These are phyloP conservation scores for Chaetomium strumarium DNA, from an alignment of 2,329 filamentous ascomycete species.

Conservation along the genomic window DNA sequence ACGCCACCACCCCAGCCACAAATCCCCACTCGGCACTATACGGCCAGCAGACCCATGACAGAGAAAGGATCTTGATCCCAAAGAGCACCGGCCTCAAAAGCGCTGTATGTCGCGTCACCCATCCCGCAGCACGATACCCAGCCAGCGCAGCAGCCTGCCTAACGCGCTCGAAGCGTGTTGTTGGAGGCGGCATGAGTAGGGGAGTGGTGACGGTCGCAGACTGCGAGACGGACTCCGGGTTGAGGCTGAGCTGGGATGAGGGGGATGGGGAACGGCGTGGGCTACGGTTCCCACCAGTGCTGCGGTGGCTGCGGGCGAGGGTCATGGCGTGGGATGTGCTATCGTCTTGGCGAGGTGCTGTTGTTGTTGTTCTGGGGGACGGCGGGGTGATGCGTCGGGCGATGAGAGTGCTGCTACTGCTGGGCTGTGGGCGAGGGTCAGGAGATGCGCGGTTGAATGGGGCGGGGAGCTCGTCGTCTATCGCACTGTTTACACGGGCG, in stretches of 20 bases:
- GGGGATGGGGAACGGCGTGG: slow-evolving; percentile 25
- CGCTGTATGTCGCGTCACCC: slow-evolving; percentile 29
- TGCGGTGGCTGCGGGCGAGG: slow-evolving; percentile 26
- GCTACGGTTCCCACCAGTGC: slow-evolving; percentile 25
- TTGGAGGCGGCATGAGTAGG: slow-evolving; percentile 46
- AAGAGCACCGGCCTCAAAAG: slow-evolving; percentile 57
- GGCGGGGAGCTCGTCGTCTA: slow-evolving; percentile 29
- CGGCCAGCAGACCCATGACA: slow-evolving; percentile 33
- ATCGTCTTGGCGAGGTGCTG: slow-evolving; percentile 27
- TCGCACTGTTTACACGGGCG: slow-evolving; percentile 28
- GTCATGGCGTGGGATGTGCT: slow-evolving; percentile 8
- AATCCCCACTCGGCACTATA: slow-evolving; percentile 12
- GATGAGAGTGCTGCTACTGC: slow-evolving; percentile 26
- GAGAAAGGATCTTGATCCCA: slow-evolving; percentile 58
- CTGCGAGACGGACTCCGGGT: slow-evolving; percentile 2
- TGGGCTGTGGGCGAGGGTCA: slow-evolving; percentile 28
- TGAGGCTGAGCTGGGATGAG: slow-evolving; percentile 28
- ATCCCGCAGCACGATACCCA: slow-evolving; percentile 32
- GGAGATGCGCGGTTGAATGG: slow-evolving; percentile 25
- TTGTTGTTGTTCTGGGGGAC: slow-evolving; percentile 16
- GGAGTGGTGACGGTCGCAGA: slow-evolving; percentile 31
- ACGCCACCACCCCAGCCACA: slow-evolving; percentile 1
- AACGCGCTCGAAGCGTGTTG: slow-evolving; percentile 30
- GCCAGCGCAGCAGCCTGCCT: slow-evolving; percentile 32
- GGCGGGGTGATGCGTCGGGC: slow-evolving; percentile 3